Conservation (phyloP, 306 rosid species). For the Inga laurina region DNA sequence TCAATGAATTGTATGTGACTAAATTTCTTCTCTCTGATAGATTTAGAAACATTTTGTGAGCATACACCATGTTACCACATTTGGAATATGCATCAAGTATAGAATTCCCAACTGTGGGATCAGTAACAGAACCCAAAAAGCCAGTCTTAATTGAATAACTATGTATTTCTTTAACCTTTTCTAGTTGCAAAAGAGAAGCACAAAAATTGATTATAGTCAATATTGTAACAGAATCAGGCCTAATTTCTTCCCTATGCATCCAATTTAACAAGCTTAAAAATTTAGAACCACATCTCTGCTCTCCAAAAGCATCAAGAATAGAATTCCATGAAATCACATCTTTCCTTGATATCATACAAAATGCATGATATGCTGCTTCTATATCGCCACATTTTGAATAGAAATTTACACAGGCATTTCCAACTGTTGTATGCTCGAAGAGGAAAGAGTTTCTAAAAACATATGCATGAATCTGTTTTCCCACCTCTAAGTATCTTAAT, state of each 20-base stretch:
- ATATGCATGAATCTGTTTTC: conserved; percentile 75
- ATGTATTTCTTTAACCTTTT: conserved; percentile 81
- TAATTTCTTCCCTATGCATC: conserved; percentile 59
- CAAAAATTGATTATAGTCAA: conserved; percentile 64
- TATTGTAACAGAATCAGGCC: conserved; percentile 66
- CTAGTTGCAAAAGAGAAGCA: conserved; percentile 41
- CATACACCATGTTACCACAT: conserved; percentile 68
- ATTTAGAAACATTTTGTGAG: conserved; percentile 55
- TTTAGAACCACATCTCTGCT: conserved; percentile 41
- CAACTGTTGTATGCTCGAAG: conserved; percentile 53
- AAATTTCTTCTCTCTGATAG: conserved; percentile 58
- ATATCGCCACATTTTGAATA: conserved; percentile 63
- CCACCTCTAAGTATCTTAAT: conserved; percentile 46
- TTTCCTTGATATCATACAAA: conserved; percentile 55
- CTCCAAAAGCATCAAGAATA: conserved; percentile 66
- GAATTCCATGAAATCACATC: conserved; percentile 98
- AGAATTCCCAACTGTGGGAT: conserved; percentile 68
- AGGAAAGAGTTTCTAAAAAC: conserved; percentile 54
- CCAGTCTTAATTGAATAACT: conserved; percentile 65
- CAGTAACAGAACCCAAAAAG: conserved; percentile 41
- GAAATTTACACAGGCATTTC: conserved; percentile 78
- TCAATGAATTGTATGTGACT: conserved; percentile 73
- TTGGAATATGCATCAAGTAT: conserved; percentile 91
- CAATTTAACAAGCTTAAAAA: conserved; percentile 53
- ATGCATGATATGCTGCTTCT: conserved; percentile 54